Base-by-base conservation (phyloP, 805 yeast species). In the Tetrapisispora arboricola region DNA sequence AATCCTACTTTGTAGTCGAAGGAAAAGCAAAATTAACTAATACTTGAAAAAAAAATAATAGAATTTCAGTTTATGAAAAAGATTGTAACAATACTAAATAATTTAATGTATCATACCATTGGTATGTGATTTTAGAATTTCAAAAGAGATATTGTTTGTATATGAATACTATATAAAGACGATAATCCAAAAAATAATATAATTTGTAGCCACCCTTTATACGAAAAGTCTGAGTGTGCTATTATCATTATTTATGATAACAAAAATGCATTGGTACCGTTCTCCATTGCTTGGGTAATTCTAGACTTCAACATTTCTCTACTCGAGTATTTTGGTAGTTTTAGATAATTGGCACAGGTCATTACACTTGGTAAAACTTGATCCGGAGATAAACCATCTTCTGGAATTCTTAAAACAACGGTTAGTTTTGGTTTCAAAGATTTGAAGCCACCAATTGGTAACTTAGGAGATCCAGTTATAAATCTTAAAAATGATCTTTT, bases 321-420 rank as follows among this genome's bases (percentile, higher is more conserved):
- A 27, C 73, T 65, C 3, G 85, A 72, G 57, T 90, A 92, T 47
- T 82, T 75, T 5, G 98, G 97, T 17, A 92, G 65, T 58, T 90
- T 90, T 49, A 90, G 68, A 56, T 90, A 92, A 57, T 90, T 90
- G 3, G 94, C 96, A 67, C 98, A 90, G 0, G 98, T 90, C 98
- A 90, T 90, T 3, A 92, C 98, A 63, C 95, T 85, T 2, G 98
- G 97, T 42, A 92, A 67, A 54, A 81, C 87, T 45, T 79, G 86
- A 60, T 90, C 95, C 5, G 84, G 72, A 11, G 64, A 61, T 20
- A 74, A 57, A 0, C 78, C 81, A 36, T 73, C 78, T 39, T 90
- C 97, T n/a, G 80, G 72, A 43, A 73, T 78, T 55, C 85, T 87
- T 45, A 85, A 64, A 2, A 92, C 97, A 27, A 92, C 87, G 0